Evolutionary conservation across 345 rosid genomes (phyloP).

Genomic region (Euphorbia pulcherrima): DNA sequence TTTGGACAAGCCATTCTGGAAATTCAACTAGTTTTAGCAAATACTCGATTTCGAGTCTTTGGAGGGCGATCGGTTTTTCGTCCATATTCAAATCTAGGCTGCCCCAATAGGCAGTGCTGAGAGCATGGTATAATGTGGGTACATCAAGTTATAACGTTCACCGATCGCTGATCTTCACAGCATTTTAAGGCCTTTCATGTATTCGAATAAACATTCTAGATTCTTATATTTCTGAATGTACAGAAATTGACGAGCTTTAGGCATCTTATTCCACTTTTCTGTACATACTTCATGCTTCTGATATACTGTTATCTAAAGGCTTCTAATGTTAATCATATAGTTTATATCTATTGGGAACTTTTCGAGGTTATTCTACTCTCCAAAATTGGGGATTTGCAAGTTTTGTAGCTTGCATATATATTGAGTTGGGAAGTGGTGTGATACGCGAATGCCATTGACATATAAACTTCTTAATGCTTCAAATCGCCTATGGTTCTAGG

Average conservation of each 20-base stretch:
- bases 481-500: constrained; percentile 15
- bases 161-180: constrained; percentile 14
- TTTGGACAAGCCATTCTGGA: constrained; percentile 30
- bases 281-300: constrained; percentile 17
- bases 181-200: constrained; percentile 8
- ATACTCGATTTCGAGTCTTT: not conserved
- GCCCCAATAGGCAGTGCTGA: not conserved
- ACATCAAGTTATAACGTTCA: not conserved
- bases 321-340: constrained; percentile 22
- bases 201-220: constrained; percentile 19
- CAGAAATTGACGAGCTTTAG: constrained; percentile 18
- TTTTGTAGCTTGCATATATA: constrained; percentile 24
- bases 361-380: constrained; percentile 13
- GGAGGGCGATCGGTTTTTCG: constrained; percentile 17
- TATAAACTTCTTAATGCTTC: constrained; percentile 34
- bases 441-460: not conserved
- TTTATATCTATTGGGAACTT: constrained; percentile 22
- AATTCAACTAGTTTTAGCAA: constrained; percentile 16
- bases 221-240: constrained; percentile 13
- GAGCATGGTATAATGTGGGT: not conserved
- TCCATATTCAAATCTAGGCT: constrained; percentile 1
- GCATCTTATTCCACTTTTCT: constrained; percentile 17
- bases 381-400: constrained; percentile 22
- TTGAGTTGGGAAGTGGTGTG: constrained; percentile 20
- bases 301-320: constrained; percentile 17